A percentile compares a stretch with the other conserved stretches of the same genome.
phyloP scores from a whole-genome alignment of 257 asterid genomes.

The Plectranthus barbatus region DNA sequence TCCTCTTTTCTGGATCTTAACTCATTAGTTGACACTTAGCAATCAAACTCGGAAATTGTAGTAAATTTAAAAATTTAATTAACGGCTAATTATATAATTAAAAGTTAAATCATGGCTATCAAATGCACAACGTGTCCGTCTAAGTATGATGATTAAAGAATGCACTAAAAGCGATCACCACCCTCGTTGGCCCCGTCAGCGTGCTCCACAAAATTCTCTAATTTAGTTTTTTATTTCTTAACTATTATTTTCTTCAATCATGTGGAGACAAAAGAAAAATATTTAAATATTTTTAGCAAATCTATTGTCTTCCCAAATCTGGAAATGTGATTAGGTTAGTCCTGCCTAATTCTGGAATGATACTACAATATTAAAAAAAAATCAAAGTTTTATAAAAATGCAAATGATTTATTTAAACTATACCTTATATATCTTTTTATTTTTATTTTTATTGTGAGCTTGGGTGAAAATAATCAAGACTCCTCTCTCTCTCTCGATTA shows the following conservation, averaged over 20 bases:
- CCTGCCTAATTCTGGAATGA: conserved; percentile 4
- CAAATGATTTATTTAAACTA: too few relatives aligned
- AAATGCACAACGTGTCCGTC: conserved; percentile 27
- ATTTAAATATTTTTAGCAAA: conserved; percentile 14
- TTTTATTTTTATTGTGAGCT: background rate
- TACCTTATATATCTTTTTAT: background rate
- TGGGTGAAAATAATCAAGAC: background rate
- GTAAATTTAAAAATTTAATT: background rate
- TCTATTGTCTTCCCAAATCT: conserved; percentile 16
- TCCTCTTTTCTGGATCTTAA: background rate
- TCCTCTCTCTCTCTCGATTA: background rate
- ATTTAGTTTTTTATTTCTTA: background rate
- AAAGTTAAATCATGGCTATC: conserved; percentile 18
- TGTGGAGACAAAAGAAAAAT: background rate
- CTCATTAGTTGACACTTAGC: conserved; percentile 24
- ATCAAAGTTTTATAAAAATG: too few relatives aligned
- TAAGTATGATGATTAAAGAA: conserved; percentile 21
- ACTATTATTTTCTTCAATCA: background rate
- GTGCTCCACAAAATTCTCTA: conserved; percentile 1
- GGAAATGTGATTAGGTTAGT: conserved; percentile 24
- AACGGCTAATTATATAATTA: conserved; percentile 6
- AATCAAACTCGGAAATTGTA: background rate
- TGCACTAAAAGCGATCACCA: conserved; percentile 2
- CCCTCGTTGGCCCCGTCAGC: conserved; percentile 3
- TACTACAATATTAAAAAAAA: too few relatives aligned